Conservation (phyloP, 2,329 filamentous ascomycete species). For the Alternaria burnsii region DNA sequence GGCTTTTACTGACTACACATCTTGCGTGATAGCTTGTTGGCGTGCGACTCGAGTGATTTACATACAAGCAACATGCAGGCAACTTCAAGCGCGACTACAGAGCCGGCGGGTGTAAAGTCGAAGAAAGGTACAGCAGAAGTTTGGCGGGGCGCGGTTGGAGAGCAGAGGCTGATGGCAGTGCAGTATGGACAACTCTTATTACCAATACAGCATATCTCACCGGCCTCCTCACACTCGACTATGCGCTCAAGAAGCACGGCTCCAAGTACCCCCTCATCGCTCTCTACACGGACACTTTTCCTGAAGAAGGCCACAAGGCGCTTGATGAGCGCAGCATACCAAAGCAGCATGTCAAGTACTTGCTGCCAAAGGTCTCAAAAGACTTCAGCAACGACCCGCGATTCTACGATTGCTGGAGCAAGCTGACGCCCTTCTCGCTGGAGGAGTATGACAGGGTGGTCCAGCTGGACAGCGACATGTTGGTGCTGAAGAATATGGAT, state of each 20-base stretch:
- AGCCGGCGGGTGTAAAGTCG: slow-evolving; percentile 39
- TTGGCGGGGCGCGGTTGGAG: slow-evolving; percentile 11
- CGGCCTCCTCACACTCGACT: slow-evolving; percentile 81
- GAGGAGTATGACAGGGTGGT: slow-evolving; percentile 81
- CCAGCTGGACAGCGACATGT: slow-evolving; percentile 88
- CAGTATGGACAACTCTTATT: slow-evolving; percentile 88
- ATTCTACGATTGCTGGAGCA: slow-evolving; percentile 92
- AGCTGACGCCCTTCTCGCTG: slow-evolving; percentile 80
- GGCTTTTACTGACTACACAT: not conserved
- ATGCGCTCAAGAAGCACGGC: slow-evolving; percentile 71
- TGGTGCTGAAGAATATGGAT: slow-evolving; percentile 85
- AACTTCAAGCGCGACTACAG: slow-evolving; percentile 6
- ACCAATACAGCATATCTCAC: slow-evolving; percentile 84
- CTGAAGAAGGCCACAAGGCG: slow-evolving; percentile 71
- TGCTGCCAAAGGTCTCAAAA: slow-evolving; percentile 70
- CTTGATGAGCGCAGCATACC: slow-evolving; percentile 75
- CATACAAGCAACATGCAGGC: slow-evolving; percentile 8
- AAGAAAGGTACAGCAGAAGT: slow-evolving; percentile 48
- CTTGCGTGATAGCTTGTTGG: not conserved
- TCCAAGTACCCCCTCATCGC: slow-evolving; percentile 82
- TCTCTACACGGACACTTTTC: slow-evolving; percentile 82
- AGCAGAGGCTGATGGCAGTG: not conserved
- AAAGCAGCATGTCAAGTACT: slow-evolving; percentile 73
- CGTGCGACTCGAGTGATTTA: not conserved
- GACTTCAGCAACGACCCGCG: slow-evolving; percentile 80